Percentiles rank a stretch among this genome's conserved stretches.
These are phyloP conservation scores for Ophiostoma australiae DNA, from an alignment of 2,329 filamentous ascomycete genomes.

Conservation along the genomic window DNA sequence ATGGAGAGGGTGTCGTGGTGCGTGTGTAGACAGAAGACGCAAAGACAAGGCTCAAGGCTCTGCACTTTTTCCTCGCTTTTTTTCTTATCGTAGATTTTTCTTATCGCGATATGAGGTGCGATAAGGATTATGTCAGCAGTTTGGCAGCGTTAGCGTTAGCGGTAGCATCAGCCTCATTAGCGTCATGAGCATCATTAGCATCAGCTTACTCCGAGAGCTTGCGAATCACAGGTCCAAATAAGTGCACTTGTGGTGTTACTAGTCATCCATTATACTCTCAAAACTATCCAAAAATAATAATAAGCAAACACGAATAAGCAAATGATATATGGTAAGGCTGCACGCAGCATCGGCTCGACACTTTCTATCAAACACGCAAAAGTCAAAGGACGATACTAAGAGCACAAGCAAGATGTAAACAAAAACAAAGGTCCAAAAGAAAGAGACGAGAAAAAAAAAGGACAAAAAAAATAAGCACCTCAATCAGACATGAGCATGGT, in stretches of 20 bases:
- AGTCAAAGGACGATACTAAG: neutral
- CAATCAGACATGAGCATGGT: conserved; percentile 29
- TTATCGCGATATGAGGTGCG: conserved; percentile 21
- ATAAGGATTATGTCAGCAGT: conserved; percentile 6
- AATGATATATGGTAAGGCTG: conserved; percentile 9
- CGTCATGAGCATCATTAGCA: too few species aligned
- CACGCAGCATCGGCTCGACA: neutral
- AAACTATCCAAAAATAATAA: neutral
- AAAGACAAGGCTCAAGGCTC: neutral
- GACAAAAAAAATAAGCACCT: neutral
- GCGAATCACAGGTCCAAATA: too few species aligned
- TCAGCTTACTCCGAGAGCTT: too few species aligned
- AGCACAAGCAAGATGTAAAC: neutral
- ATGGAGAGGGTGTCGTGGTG: neutral
- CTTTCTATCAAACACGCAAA: neutral
- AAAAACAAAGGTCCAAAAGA: neutral
- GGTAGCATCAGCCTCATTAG: neutral
- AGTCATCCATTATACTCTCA: neutral
- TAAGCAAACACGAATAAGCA: neutral
- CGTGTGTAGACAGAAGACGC: neutral
- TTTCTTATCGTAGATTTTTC: conserved; percentile 18
- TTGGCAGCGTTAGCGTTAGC: neutral
- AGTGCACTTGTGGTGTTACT: neutral
- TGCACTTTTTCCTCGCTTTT: conserved; percentile 19
- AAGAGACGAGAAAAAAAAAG: too few species aligned